These are phyloP conservation scores for Fusarium sp. DNA, from an alignment of 2,329 filamentous ascomycete species.

Conservation along the genomic window DNA sequence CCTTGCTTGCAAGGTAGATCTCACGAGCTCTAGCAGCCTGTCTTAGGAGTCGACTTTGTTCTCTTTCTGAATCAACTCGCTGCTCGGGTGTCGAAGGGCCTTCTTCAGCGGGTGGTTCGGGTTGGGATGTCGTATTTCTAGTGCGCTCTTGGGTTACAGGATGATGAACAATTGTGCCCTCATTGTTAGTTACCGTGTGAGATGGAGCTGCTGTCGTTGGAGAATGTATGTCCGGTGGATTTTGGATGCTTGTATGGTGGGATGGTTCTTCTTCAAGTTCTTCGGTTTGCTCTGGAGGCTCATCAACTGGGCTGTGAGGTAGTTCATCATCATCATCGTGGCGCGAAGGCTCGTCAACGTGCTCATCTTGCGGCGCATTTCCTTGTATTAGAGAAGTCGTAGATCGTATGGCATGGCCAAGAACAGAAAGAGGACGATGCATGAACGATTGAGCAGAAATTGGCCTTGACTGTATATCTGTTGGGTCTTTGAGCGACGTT, in stretches of 20 bases:
- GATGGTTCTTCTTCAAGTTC: slow-evolving; percentile 10
- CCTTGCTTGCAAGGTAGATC: slow-evolving; percentile 66
- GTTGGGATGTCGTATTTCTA: not conserved
- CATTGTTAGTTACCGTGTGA: slow-evolving; percentile 10
- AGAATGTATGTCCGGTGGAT: slow-evolving; percentile 2
- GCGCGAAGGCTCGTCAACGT: not conserved
- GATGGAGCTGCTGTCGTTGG: slow-evolving; percentile 4
- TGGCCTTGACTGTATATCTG: not conserved
- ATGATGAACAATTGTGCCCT: slow-evolving; percentile 14
- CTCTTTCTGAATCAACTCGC: slow-evolving; percentile 21
- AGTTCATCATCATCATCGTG: slow-evolving; percentile 3
- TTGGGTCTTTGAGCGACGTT: slow-evolving; percentile 15
- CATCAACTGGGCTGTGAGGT: slow-evolving; percentile 5
- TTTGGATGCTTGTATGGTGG: not conserved
- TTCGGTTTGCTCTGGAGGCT: not conserved
- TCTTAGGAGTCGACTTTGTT: slow-evolving; percentile 49
- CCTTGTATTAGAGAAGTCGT: slow-evolving; percentile 16
- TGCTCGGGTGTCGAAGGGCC: slow-evolving; percentile 17
- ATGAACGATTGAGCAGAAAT: slow-evolving; percentile 24
- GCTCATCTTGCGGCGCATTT: not conserved
- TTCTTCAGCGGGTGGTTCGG: slow-evolving; percentile 10
- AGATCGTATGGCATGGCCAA: slow-evolving; percentile 22
- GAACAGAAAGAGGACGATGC: slow-evolving; percentile 18
- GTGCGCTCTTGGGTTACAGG: slow-evolving; percentile 10
- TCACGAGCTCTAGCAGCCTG: slow-evolving; percentile 74